These are phyloP conservation scores for Hemileccinum rubropunctum DNA, from an alignment of 768 basidiomycete species.

Conservation along the genomic window DNA sequence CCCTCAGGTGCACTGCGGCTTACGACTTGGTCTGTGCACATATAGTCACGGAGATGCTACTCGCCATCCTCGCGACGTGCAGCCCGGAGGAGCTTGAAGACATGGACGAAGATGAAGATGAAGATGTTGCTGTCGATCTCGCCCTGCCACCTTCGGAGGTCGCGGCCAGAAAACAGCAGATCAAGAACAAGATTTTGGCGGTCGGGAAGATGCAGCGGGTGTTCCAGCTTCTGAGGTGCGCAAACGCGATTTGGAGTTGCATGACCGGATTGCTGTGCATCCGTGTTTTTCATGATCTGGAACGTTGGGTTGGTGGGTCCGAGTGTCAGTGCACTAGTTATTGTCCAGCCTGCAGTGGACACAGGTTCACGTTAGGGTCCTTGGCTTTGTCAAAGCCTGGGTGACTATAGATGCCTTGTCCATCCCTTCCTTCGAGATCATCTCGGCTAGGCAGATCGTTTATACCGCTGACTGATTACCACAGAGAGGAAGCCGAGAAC, in stretches of 20 bases:
- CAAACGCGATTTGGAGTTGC: not conserved
- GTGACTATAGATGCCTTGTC: not conserved
- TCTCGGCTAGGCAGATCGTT: not conserved
- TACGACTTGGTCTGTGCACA: not conserved
- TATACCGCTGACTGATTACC: not conserved
- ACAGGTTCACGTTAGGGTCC: not conserved
- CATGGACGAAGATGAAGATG: conserved; percentile 46
- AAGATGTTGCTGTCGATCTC: conserved; percentile 24
- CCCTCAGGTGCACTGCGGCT: not conserved
- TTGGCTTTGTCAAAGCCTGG: not conserved
- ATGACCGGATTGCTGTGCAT: too few species aligned
- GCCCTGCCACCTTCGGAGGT: conserved; percentile 40
- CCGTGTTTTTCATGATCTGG: not conserved
- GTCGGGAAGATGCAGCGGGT: conserved; percentile 90
- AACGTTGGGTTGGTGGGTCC: too few species aligned
- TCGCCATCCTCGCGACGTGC: conserved; percentile 92
- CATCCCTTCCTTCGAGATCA: not conserved
- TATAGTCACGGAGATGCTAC: conserved; percentile 94
- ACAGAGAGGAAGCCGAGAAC: conserved; percentile 76
- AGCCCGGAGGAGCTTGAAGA: conserved; percentile 88
- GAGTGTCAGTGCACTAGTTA: not conserved
- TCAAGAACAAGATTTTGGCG: conserved; percentile 92
- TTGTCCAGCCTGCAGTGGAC: not conserved
- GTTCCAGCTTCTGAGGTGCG: conserved; percentile 82
- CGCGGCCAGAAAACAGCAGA: conserved; percentile 62